These are phyloP conservation scores for Kandelia obovata DNA, from an alignment of 345 rosid genomes.

Conservation along the genomic window DNA sequence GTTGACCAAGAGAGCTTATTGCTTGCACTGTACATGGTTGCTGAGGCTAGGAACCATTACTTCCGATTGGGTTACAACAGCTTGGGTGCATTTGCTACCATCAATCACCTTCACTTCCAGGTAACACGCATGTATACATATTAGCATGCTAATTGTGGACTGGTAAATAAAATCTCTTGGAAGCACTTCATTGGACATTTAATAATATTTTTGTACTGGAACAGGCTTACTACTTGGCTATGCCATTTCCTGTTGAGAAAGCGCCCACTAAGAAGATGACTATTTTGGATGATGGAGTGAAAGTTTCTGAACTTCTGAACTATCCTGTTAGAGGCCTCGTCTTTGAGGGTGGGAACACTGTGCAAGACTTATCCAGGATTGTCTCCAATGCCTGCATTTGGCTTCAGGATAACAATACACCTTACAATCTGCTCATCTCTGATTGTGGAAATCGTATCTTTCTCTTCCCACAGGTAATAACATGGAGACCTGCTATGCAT, in stretches of 20 bases:
- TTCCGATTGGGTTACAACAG: constrained; percentile 95
- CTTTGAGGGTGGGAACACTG: constrained; percentile 70
- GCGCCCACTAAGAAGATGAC: constrained; percentile 53
- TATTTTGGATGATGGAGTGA: constrained; percentile 46
- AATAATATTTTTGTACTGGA: constrained; percentile 7
- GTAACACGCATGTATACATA: constrained; percentile 27
- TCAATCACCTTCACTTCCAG: constrained; percentile 99
- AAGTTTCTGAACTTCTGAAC: constrained; percentile 57
- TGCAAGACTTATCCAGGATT: constrained; percentile 48
- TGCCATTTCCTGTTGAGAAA: constrained; percentile 86
- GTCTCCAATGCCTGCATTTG: constrained; percentile 76
- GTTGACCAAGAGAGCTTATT: constrained; percentile 77
- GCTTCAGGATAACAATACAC: constrained; percentile 90
- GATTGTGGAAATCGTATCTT: constrained; percentile 77
- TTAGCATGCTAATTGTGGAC: not conserved
- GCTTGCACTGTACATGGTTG: constrained; percentile 83
- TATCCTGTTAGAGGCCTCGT: constrained; percentile 88
- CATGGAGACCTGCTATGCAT: not conserved
- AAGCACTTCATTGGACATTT: not conserved
- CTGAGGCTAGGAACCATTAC: constrained; percentile 72
- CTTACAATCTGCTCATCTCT: constrained; percentile 86
- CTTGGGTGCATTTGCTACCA: constrained; percentile 97
- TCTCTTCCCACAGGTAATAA: constrained; percentile 79
- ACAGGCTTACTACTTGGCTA: constrained; percentile 84
- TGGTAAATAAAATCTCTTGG: not conserved